These are phyloP conservation scores for Carex scoparia DNA, from an alignment of 176 grass and related monocot species.

Conservation along the genomic window DNA sequence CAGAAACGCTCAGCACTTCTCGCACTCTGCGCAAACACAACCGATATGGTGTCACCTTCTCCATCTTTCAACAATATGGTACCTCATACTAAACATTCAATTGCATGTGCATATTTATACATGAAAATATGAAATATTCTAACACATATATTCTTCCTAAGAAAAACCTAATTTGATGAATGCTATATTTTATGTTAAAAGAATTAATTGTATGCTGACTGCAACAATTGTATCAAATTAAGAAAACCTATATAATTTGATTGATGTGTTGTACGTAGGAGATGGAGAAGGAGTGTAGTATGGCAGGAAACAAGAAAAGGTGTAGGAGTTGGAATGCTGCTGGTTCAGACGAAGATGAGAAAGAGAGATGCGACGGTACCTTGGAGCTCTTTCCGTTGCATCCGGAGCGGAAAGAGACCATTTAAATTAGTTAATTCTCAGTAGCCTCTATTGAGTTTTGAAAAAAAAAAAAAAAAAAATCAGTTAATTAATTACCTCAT, in stretches of 20 bases:
- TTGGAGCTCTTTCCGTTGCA: conserved; percentile 90
- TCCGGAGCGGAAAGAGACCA: conserved; percentile 44
- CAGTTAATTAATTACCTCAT: background rate
- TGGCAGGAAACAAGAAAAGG: conserved; percentile 9
- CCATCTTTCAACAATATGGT: background rate
- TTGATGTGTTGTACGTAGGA: background rate
- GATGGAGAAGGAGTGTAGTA: background rate
- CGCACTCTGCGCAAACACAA: conserved; percentile 39
- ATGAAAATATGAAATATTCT: background rate
- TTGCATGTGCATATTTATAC: too few species aligned
- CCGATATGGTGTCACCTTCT: conserved; percentile 26
- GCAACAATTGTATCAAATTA: background rate
- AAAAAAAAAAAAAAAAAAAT: too few species aligned
- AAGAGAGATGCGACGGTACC: conserved; percentile 32
- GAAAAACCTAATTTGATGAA: background rate
- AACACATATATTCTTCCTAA: background rate
- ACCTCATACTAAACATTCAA: background rate
- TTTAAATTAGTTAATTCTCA: background rate
- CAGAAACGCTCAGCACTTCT: conserved; percentile 86
- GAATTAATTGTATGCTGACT: background rate
- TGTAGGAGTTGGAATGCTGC: background rate
- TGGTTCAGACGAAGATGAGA: conserved; percentile 15
- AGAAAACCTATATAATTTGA: background rate
- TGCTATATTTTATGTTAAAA: background rate
- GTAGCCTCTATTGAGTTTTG: too few species aligned